Conservation (phyloP, 169 alveolate genomes). For the Theileria orientalis region DNA sequence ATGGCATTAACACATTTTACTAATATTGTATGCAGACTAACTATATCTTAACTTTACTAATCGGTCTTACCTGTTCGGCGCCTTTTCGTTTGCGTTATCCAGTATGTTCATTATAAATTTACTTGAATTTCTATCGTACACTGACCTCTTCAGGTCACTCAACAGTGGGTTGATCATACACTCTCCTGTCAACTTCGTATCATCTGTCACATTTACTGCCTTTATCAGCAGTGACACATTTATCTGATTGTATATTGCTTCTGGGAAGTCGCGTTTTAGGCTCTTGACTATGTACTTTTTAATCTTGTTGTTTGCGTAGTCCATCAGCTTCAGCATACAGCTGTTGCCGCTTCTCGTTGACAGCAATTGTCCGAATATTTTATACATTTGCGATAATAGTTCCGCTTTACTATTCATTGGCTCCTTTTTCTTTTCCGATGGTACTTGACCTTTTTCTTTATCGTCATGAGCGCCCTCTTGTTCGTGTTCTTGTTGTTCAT, state of each 20-base stretch:
- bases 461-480: no score
- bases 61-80: slow-evolving; percentile 15
- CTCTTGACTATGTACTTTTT: slow-evolving; percentile 49
- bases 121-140: slow-evolving; percentile 23
- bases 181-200: slow-evolving; percentile 55
- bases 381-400: slow-evolving; percentile 28
- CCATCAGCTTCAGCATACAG: slow-evolving; percentile 32
- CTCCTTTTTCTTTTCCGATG: no score
- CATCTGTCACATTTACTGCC: slow-evolving; percentile 48
- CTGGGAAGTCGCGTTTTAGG: slow-evolving; percentile 51
- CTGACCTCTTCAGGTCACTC: slow-evolving; percentile 24
- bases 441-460: no score
- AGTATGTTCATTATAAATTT: slow-evolving; percentile 21
- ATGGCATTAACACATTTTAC: no score
- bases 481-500: no score
- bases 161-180: slow-evolving; percentile 42
- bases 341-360: slow-evolving; percentile 58
- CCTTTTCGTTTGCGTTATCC: slow-evolving; percentile 19
- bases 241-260: slow-evolving; percentile 43
- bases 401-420: no score
- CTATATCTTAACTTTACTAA: background rate
- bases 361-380: slow-evolving; percentile 53
- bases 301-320: slow-evolving; percentile 56
- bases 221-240: slow-evolving; percentile 38
- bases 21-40: background rate